Percentiles rank a stretch among this genome's conserved stretches.
phyloP scores from a whole-genome alignment of 352 stramenopile genomes.

The Plasmopara viticola region DNA sequence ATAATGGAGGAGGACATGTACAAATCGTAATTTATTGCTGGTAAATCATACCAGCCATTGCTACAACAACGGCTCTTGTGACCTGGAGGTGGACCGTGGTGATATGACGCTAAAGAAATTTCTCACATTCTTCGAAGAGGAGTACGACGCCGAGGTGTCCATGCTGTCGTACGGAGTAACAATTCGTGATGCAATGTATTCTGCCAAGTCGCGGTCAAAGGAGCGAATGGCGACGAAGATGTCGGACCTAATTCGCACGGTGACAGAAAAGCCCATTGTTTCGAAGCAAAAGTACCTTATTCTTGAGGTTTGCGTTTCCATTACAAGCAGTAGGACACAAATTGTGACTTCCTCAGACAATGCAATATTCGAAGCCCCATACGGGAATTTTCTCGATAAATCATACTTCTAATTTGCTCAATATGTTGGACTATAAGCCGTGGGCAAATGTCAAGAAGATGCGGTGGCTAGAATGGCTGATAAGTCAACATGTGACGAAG shows the following conservation, averaged over 20 bases:
- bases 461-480: too few relatives aligned
- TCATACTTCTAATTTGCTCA: too few relatives aligned
- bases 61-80: constrained; percentile 98
- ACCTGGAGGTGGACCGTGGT: constrained; percentile 94
- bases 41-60: constrained; percentile 99
- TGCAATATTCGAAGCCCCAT: too few relatives aligned
- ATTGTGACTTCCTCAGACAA: too few relatives aligned
- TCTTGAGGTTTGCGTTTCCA: constrained; percentile 90
- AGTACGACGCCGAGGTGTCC: constrained; percentile 96
- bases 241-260: constrained; percentile 90
- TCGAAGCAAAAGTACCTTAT: constrained; percentile 94
- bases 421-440: too few relatives aligned
- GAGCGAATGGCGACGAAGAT: constrained; percentile 97
- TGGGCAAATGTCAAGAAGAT: too few relatives aligned
- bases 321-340: constrained; percentile 41
- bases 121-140: constrained; percentile 91
- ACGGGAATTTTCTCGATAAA: too few relatives aligned
- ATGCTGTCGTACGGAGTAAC: constrained; percentile 97
- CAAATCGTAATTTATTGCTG: constrained; percentile 98
- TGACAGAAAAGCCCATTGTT: constrained; percentile 95
- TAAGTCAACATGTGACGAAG: too few relatives aligned
- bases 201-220: constrained; percentile 79
- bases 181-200: constrained; percentile 88
- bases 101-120: constrained; percentile 96
- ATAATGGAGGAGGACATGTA: constrained; percentile 98